Evolutionary conservation across 345 rosid genomes (phyloP).

Genomic region (Lepidium aucheri): DNA sequence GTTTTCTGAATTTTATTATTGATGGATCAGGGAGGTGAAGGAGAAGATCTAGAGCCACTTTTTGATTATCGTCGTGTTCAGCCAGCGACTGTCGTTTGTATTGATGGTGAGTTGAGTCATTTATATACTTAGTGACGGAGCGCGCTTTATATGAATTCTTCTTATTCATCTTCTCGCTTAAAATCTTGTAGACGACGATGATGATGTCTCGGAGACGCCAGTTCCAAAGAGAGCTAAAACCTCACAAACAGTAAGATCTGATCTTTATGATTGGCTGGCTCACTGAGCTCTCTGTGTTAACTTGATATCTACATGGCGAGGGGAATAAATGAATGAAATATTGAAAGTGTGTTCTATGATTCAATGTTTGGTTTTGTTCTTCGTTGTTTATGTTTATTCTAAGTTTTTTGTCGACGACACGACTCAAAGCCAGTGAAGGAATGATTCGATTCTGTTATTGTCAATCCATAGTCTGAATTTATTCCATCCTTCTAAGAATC

Average conservation of each 20-base stretch:
- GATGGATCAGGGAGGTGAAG: slow-evolving; percentile 32
- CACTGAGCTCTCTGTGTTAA: neutral
- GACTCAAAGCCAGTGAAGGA: neutral
- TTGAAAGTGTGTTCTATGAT: neutral
- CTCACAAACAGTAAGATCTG: neutral
- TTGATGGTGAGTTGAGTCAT: slow-evolving; percentile 37
- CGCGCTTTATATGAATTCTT: neutral
- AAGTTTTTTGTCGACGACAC: neutral
- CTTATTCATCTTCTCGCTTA: neutral
- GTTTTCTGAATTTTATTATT: neutral
- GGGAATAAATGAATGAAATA: neutral
- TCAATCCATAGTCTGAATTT: neutral
- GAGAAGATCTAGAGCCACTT: slow-evolving; percentile 68
- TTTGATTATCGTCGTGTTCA: slow-evolving; percentile 74
- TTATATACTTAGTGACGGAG: neutral
- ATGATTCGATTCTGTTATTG: neutral
- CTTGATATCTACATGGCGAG: neutral
- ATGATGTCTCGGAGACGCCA: slow-evolving; percentile 15
- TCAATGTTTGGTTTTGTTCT: neutral
- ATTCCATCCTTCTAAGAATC: neutral
- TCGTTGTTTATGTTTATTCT: neutral
- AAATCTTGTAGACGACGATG: slow-evolving; percentile 23
- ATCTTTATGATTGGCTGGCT: neutral
- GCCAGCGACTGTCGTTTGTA: slow-evolving; percentile 34
- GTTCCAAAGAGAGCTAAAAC: slow-evolving; percentile 7